Conservation (phyloP, 352 stramenopile species). For the Phytophthora sojae region DNA sequence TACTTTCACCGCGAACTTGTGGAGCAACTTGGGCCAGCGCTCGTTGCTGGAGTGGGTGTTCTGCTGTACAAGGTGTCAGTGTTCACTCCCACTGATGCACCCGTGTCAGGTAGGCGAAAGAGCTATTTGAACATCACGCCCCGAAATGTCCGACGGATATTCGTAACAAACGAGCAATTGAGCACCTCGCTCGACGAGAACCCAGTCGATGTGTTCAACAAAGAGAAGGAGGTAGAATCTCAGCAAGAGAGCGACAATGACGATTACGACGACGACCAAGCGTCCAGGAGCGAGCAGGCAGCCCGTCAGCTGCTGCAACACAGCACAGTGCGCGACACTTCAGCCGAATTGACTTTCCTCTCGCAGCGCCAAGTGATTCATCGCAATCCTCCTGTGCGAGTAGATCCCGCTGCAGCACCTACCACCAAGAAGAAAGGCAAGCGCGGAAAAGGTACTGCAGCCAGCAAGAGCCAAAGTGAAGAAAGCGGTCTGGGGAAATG, state of each 20-base stretch:
- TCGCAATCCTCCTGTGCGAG: constrained; percentile 64
- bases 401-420: constrained; percentile 27
- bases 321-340: constrained; percentile 61
- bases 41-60: constrained; percentile 57
- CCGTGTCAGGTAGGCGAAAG: constrained; percentile 50
- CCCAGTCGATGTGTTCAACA: constrained; percentile 64
- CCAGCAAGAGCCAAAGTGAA: constrained; percentile 26
- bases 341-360: constrained; percentile 77
- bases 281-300: constrained; percentile 33
- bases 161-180: constrained; percentile 42
- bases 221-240: constrained; percentile 43
- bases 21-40: constrained; percentile 66
- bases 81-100: constrained; percentile 65
- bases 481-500: constrained; percentile 62
- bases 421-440: constrained; percentile 42
- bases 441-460: constrained; percentile 39
- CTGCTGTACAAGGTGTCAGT: constrained; percentile 77
- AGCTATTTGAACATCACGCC: constrained; percentile 81
- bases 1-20: constrained; percentile 88
- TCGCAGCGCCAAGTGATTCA: constrained; percentile 85
- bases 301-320: constrained; percentile 48
- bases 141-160: constrained; percentile 69
- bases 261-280: constrained; percentile 36
- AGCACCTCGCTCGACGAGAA: constrained; percentile 34
- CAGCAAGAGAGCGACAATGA: constrained; percentile 45